Evolutionary conservation across 2,329 filamentous ascomycete genomes (phyloP).

Genomic region (Hypoxylon rubiginosum): DNA sequence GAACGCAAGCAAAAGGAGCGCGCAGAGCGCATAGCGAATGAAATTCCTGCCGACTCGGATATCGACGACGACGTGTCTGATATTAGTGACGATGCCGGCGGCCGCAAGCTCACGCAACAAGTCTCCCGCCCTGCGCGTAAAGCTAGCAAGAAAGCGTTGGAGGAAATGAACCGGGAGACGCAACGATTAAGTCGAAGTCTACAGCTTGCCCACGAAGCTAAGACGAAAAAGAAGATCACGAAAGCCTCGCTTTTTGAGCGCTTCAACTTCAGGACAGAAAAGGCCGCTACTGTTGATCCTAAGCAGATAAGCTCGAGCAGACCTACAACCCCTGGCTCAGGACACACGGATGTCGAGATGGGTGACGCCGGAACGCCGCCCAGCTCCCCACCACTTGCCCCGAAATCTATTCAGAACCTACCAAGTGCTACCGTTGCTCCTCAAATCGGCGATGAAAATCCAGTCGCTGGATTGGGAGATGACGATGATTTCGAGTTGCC

Average conservation of each 20-base stretch:
- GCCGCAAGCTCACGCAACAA: conserved; percentile 76
- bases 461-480: conserved; percentile 31
- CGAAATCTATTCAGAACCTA: conserved; percentile 47
- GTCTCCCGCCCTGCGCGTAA: conserved; percentile 79
- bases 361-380: conserved; percentile 74
- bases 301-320: conserved; percentile 69
- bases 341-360: conserved; percentile 65
- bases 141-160: conserved; percentile 92
- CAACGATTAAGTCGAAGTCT: conserved; percentile 91
- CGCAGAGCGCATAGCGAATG: conserved; percentile 56
- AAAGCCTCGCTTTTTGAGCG: conserved; percentile 85
- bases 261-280: conserved; percentile 81
- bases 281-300: conserved; percentile 49
- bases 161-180: conserved; percentile 95
- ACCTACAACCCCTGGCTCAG: conserved; percentile 61
- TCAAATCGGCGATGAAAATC: conserved; percentile 14
- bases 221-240: conserved; percentile 90
- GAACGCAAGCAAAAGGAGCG: conserved; percentile 63
- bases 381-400: conserved; percentile 71
- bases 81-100: conserved; percentile 72
- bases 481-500: conserved; percentile 55
- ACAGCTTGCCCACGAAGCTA: conserved; percentile 90
- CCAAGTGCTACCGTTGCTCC: conserved; percentile 18
- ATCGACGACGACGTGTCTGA: conserved; percentile 69
- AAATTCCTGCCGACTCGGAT: conserved; percentile 56